These are phyloP conservation scores for Mortierella alpina DNA, from an alignment of 192 early-diverging fungal species.

Conservation along the genomic window DNA sequence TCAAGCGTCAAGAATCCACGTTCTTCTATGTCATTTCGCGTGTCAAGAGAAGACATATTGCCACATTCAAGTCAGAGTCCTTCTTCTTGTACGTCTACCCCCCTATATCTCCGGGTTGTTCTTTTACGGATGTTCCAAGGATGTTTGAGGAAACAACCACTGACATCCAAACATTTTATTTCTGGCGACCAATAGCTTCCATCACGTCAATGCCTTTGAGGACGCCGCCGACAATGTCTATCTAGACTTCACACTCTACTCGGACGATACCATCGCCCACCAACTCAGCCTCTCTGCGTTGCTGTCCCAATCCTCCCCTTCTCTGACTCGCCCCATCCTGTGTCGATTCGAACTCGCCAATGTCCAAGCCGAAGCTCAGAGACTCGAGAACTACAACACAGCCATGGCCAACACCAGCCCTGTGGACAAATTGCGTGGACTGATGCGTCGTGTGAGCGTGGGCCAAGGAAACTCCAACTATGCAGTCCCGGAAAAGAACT, in stretches of 20 bases:
- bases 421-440: constrained; percentile 45
- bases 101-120: not conserved
- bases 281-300: constrained; percentile 67
- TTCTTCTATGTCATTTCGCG: constrained; percentile 82
- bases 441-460: constrained; percentile 47
- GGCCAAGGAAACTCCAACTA: constrained; percentile 19
- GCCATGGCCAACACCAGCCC: constrained; percentile 32
- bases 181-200: constrained; percentile 59
- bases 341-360: constrained; percentile 71
- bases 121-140: not conserved
- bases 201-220: constrained; percentile 82
- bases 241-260: constrained; percentile 73
- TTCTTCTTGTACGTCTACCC: constrained; percentile 66
- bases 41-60: constrained; percentile 71
- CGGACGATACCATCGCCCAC: constrained; percentile 68
- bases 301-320: constrained; percentile 54
- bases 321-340: constrained; percentile 63
- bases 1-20: constrained; percentile 66
- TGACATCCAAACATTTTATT: not conserved
- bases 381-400: constrained; percentile 57
- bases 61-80: constrained; percentile 73
- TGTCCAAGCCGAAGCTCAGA: constrained; percentile 68
- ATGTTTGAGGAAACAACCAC: not conserved
- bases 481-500: constrained; percentile 47
- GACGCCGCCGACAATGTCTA: constrained; percentile 68